These are phyloP conservation scores for Nemania diffusa DNA, from an alignment of 2,329 filamentous ascomycete species.

Conservation along the genomic window DNA sequence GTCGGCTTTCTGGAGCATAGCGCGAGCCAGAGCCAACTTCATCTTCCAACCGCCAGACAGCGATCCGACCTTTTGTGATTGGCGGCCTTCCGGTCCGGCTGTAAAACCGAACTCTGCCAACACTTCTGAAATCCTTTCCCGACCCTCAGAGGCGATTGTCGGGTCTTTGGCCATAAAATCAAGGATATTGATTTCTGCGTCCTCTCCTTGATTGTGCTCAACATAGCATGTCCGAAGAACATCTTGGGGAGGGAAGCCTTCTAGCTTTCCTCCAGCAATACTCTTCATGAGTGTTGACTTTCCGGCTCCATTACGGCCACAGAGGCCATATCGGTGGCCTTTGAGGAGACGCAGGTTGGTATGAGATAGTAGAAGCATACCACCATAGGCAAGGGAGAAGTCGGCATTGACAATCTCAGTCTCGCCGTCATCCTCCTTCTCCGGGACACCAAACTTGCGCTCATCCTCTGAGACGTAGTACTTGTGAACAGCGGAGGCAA, in stretches of 20 bases:
- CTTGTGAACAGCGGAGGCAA: constrained; percentile 79
- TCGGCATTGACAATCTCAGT: constrained; percentile 96
- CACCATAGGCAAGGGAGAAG: constrained; percentile 97
- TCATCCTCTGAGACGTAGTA: constrained; percentile 86
- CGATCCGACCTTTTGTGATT: constrained; percentile 90
- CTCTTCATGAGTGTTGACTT: constrained; percentile 99
- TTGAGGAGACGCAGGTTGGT: constrained; percentile 95
- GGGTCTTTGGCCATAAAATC: constrained; percentile 93
- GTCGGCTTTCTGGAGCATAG: constrained; percentile 97
- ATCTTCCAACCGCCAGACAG: constrained; percentile 99
- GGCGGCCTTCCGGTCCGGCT: constrained; percentile 85
- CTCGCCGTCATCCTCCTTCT: constrained; percentile 91
- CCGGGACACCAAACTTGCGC: constrained; percentile 84
- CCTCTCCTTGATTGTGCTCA: constrained; percentile 98
- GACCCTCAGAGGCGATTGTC: constrained; percentile 80
- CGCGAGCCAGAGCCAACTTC: constrained; percentile 95
- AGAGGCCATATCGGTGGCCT: constrained; percentile 96
- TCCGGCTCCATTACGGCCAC: constrained; percentile 94
- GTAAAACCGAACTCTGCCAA: constrained; percentile 95
- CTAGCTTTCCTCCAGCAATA: constrained; percentile 94
- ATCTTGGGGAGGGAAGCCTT: constrained; percentile 94
- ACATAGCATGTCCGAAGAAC: constrained; percentile 96
- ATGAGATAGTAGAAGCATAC: constrained; percentile 95
- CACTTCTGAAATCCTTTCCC: constrained; percentile 83
- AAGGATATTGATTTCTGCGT: constrained; percentile 94